Percentiles rank a stretch among this genome's conserved stretches.
These are phyloP conservation scores for Candida adriatica DNA, from an alignment of 805 yeast genomes.

Conservation along the genomic window DNA sequence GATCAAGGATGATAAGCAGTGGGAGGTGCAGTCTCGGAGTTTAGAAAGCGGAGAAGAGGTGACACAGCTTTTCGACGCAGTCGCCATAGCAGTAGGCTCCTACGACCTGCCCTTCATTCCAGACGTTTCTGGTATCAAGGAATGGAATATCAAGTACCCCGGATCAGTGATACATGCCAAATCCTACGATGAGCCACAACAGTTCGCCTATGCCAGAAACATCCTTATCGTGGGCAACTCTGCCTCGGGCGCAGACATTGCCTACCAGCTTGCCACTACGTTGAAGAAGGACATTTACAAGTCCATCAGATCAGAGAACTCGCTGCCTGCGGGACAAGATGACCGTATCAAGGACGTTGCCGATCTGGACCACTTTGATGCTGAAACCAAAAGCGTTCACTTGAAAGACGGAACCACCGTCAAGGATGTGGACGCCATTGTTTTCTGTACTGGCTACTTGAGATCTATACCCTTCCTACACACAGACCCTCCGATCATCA, in stretches of 20 bases:
- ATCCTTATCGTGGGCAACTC: slow-evolving; percentile 70
- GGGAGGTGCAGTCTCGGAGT: slow-evolving; percentile 36
- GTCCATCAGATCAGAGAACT: slow-evolving; percentile 40
- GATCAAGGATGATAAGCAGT: slow-evolving; percentile 23
- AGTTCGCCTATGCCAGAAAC: slow-evolving; percentile 31
- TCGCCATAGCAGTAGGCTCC: slow-evolving; percentile 59
- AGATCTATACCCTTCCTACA: slow-evolving; percentile 56
- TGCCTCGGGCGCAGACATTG: slow-evolving; percentile 71
- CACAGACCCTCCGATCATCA: slow-evolving; percentile 29
- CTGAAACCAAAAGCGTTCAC: slow-evolving; percentile 31
- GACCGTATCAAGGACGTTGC: slow-evolving; percentile 35
- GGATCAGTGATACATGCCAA: slow-evolving; percentile 51
- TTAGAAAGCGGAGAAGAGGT: slow-evolving; percentile 18
- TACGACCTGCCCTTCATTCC: slow-evolving; percentile 60
- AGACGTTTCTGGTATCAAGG: slow-evolving; percentile 42
- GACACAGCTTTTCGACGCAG: slow-evolving; percentile 45
- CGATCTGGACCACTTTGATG: slow-evolving; percentile 35
- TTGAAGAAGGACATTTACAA: slow-evolving; percentile 38
- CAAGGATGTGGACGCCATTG: slow-evolving; percentile 44
- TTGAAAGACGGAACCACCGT: slow-evolving; percentile 44
- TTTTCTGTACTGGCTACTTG: slow-evolving; percentile 73
- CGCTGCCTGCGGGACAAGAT: slow-evolving; percentile 38
- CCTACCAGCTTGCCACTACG: slow-evolving; percentile 47
- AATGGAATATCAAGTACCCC: slow-evolving; percentile 39
- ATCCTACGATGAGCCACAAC: slow-evolving; percentile 40